Conservation (phyloP, 1,284 basidiomycete genomes). For the Tilletia indica region DNA sequence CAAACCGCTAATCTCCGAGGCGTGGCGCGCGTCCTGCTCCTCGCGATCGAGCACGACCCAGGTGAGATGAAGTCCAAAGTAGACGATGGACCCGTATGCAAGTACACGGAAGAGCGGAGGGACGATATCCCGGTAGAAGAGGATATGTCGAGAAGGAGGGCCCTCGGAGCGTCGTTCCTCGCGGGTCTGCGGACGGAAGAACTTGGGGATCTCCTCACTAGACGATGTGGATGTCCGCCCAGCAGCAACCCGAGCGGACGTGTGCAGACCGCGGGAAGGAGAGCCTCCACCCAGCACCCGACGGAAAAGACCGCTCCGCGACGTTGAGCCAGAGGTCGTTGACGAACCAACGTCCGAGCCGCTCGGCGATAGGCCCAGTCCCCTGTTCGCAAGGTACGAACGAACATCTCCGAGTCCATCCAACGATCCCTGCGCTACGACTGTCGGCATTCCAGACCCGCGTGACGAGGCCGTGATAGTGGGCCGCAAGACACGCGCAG, state of each 20-base stretch:
- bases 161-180: not conserved
- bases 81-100: conserved; percentile 47
- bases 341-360: not conserved
- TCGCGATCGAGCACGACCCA: conserved; percentile 43
- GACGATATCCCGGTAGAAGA: conserved; percentile 46
- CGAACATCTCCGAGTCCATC: conserved; percentile 47
- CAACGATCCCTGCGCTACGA: conserved; percentile 49
- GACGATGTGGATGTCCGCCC: not conserved
- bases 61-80: conserved; percentile 50
- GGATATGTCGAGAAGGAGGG: conserved; percentile 31
- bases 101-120: conserved; percentile 48
- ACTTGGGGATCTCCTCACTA: not conserved
- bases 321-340: not conserved
- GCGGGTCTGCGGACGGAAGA: not conserved
- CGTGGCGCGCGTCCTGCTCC: conserved; percentile 37
- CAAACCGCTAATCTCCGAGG: conserved; percentile 27
- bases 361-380: conserved; percentile 31
- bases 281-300: not conserved
- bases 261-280: not conserved
- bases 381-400: conserved; percentile 38
- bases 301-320: not conserved
- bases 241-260: not conserved
- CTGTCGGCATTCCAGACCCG: conserved; percentile 42
- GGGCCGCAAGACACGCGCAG: conserved; percentile 67
- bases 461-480: conserved; percentile 20